These are phyloP conservation scores for Francoa sonchifolia DNA, from an alignment of 441 rosid species.

Conservation along the genomic window DNA sequence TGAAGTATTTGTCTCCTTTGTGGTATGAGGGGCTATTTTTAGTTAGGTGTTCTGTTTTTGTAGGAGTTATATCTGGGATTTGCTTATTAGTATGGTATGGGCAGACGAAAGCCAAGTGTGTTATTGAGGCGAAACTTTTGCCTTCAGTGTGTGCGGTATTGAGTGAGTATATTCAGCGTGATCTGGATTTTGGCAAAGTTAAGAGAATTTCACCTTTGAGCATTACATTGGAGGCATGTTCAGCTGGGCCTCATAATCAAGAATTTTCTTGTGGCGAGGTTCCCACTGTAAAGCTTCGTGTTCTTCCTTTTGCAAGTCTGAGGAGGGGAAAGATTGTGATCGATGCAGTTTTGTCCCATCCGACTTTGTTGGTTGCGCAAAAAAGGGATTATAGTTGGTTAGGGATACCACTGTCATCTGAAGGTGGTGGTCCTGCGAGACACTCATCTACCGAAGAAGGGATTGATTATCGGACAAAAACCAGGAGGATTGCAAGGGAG, in stretches of 20 bases:
- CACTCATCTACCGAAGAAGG: slow-evolving; percentile 85
- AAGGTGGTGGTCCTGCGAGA: slow-evolving; percentile 37
- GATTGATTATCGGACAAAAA: slow-evolving; percentile 84
- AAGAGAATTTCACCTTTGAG: slow-evolving; percentile 75
- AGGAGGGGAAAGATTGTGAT: slow-evolving; percentile 85
- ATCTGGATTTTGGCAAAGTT: slow-evolving; percentile 79
- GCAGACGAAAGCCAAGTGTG: slow-evolving; percentile 58
- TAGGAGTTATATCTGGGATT: slow-evolving; percentile 70
- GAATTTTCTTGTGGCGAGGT: slow-evolving; percentile 94
- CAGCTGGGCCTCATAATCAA: slow-evolving; percentile 65
- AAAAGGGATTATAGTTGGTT: slow-evolving; percentile 91
- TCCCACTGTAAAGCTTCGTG: slow-evolving; percentile 64
- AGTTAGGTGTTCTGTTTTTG: slow-evolving; percentile 70
- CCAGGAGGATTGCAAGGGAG: slow-evolving; percentile 77
- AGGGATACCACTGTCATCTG: slow-evolving; percentile 73
- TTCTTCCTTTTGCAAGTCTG: slow-evolving; percentile 82
- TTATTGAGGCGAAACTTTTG: slow-evolving; percentile 69
- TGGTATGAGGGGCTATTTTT: slow-evolving; percentile 54
- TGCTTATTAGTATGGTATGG: slow-evolving; percentile 91
- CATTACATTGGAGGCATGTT: slow-evolving; percentile 79
- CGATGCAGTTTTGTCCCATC: slow-evolving; percentile 76
- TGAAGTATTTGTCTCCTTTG: slow-evolving; percentile 48
- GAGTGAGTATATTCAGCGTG: slow-evolving; percentile 72
- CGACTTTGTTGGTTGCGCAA: slow-evolving; percentile 59
- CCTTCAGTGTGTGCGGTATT: slow-evolving; percentile 79